Evolutionary conservation across 257 asterid species (phyloP).

Genomic region (Galeopsis tetrahit): DNA sequence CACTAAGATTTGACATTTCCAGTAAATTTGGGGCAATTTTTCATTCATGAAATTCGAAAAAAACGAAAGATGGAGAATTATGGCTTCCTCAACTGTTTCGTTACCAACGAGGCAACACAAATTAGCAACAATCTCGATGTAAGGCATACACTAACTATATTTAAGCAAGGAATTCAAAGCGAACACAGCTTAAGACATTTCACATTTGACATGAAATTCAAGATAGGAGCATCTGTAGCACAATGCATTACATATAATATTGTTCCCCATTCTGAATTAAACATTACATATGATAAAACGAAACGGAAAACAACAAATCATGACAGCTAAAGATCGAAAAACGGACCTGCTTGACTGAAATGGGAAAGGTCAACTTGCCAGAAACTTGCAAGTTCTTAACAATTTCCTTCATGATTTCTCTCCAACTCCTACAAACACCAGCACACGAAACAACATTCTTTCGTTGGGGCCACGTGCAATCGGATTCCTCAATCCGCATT

Average conservation of each 20-base stretch:
- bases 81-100: background rate
- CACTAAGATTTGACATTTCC: background rate
- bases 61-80: background rate
- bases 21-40: background rate
- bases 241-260: no score
- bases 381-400: constrained; percentile 68
- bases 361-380: constrained; percentile 78
- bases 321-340: background rate
- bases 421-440: constrained; percentile 98
- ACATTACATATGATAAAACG: background rate
- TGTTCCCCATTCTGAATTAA: no score
- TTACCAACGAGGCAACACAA: background rate
- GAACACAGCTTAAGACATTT: constrained; percentile 1
- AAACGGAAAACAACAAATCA: background rate
- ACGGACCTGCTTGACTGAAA: constrained; percentile 91
- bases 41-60: background rate
- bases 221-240: no score
- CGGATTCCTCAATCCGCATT: constrained; percentile 79
- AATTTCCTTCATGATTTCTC: constrained; percentile 82
- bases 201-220: no score
- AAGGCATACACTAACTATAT: background rate
- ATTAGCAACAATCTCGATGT: background rate
- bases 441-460: constrained; percentile 90
- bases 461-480: constrained; percentile 70
- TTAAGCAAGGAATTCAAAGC: constrained; percentile 8